These are phyloP conservation scores for Stellera chamaejasme DNA, from an alignment of 345 rosid genomes.

Conservation along the genomic window DNA sequence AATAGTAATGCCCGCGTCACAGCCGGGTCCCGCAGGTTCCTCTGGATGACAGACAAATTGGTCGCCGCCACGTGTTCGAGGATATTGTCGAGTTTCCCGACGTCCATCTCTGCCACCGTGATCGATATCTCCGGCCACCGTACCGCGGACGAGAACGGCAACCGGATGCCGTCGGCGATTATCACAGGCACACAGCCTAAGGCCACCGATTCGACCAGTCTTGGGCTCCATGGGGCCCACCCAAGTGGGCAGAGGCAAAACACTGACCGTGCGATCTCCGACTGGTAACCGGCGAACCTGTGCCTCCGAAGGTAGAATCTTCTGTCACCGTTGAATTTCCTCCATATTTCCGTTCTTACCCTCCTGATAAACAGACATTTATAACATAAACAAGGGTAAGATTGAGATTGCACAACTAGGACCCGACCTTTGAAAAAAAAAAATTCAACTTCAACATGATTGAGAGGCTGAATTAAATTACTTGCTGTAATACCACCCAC, in stretches of 20 bases:
- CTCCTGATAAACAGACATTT: constrained; percentile 28
- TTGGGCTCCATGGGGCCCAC: constrained; percentile 99
- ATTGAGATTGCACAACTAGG: neutral
- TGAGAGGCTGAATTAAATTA: constrained; percentile 20
- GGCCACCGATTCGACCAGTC: constrained; percentile 79
- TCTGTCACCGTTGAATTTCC: constrained; percentile 53
- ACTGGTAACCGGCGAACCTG: constrained; percentile 71
- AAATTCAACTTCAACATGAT: neutral
- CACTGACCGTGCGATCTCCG: constrained; percentile 69
- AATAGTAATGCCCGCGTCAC: constrained; percentile 59
- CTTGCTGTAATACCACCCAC: constrained; percentile 93
- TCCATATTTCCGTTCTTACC: constrained; percentile 82
- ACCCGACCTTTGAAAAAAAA: neutral
- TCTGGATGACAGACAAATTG: constrained; percentile 60
- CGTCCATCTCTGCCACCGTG: constrained; percentile 82
- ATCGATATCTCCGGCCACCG: constrained; percentile 79
- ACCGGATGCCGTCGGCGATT: constrained; percentile 73
- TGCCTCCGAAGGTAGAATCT: constrained; percentile 70
- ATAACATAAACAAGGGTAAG: constrained; percentile 3
- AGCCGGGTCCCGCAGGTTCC: constrained; percentile 51
- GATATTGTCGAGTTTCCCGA: constrained; percentile 39
- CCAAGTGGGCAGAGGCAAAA: constrained; percentile 92
- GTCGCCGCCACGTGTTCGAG: constrained; percentile 70
- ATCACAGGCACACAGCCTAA: constrained; percentile 93
- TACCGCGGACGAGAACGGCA: constrained; percentile 60